Evolutionary conservation across 305 asterid genomes (phyloP).

Genomic region (Fraxinus velutina): DNA sequence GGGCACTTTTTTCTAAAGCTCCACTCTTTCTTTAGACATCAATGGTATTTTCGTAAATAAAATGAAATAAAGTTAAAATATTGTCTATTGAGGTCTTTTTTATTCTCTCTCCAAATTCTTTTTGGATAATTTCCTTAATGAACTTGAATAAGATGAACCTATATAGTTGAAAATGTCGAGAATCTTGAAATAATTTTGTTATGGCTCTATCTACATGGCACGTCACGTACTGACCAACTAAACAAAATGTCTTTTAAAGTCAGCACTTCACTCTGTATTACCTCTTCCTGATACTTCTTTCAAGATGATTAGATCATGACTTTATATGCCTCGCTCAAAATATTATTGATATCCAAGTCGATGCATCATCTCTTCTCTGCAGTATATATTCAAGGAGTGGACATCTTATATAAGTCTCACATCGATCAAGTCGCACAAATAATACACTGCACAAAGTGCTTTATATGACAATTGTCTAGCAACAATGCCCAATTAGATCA

Average conservation of each 20-base stretch:
- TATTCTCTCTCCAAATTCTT: background rate
- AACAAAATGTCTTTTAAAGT: background rate
- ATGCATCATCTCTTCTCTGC: background rate
- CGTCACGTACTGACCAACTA: background rate
- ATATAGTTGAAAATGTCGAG: background rate
- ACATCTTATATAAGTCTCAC: background rate
- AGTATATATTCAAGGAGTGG: background rate
- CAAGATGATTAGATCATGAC: background rate
- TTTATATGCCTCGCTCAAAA: background rate
- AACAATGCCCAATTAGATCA: background rate
- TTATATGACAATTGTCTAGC: background rate
- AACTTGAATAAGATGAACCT: background rate
- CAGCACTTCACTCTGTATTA: background rate
- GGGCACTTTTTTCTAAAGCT: background rate
- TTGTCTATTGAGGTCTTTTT: background rate
- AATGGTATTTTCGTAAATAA: background rate
- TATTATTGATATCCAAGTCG: background rate
- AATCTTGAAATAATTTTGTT: background rate
- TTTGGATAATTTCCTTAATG: background rate
- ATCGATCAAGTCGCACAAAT: background rate
- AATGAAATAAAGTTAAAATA: background rate
- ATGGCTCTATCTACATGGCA: background rate
- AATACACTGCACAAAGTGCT: background rate
- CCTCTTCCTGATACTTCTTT: background rate
- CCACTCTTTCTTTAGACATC: background rate